Evolutionary conservation across 306 rosid genomes (phyloP).

Genomic region (Oxytropis ochrocephala): DNA sequence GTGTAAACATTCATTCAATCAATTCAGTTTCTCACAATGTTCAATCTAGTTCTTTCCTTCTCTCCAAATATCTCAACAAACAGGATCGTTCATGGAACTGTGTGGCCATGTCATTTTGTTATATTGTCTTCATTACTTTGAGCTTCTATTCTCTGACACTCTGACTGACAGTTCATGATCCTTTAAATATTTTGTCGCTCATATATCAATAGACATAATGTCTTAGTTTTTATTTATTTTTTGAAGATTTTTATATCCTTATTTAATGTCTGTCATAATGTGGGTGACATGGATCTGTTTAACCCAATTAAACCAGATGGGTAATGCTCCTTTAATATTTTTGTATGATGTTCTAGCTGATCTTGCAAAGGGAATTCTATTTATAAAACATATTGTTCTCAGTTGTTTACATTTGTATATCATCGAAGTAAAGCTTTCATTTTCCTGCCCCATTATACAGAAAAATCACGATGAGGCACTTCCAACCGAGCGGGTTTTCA

Average conservation of each 20-base stretch:
- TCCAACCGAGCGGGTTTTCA: constrained; percentile 60
- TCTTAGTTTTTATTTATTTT: neutral
- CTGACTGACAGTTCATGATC: neutral
- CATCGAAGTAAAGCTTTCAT: neutral
- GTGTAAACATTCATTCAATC: too few relatives aligned
- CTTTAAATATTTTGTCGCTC: neutral
- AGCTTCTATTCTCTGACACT: neutral
- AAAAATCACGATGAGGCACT: constrained; percentile 43
- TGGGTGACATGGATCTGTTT: neutral
- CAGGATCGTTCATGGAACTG: neutral
- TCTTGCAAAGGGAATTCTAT: neutral
- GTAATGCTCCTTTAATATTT: neutral
- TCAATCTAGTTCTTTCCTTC: too few relatives aligned
- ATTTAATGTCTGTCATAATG: neutral
- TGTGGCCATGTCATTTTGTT: neutral
- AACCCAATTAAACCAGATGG: neutral
- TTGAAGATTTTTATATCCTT: neutral
- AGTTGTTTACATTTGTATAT: neutral
- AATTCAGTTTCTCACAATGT: too few relatives aligned
- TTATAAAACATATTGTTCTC: constrained; percentile 4
- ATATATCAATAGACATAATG: neutral
- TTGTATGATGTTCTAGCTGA: neutral
- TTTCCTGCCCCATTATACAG: constrained; percentile 37
- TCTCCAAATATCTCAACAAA: too few relatives aligned
- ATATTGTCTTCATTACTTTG: neutral